Evolutionary conservation across 176 grass and related monocot species (phyloP).

Genomic region (Eremochloa ophiuroides): DNA sequence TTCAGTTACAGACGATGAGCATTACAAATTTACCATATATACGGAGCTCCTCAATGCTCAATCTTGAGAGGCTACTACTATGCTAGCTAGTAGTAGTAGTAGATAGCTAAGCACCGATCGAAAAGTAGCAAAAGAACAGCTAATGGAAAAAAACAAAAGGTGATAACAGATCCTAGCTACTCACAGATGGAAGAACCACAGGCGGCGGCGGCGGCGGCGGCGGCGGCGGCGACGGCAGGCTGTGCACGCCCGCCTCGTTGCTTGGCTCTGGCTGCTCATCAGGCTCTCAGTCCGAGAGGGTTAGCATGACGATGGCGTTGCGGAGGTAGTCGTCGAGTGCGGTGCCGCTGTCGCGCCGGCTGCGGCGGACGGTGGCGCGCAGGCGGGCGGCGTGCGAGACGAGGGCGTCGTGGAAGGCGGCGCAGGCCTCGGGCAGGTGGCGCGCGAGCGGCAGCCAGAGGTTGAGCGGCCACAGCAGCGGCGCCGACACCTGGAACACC

Average conservation of each 20-base stretch:
- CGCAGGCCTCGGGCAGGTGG: constrained; percentile 34
- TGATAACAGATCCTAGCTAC: not conserved
- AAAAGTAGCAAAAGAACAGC: not conserved
- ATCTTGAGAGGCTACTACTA: not conserved
- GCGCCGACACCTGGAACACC: constrained; percentile 35
- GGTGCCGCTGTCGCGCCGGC: not conserved
- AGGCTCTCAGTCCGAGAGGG: not conserved
- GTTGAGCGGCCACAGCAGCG: constrained; percentile 32
- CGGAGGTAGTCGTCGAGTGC: constrained; percentile 1
- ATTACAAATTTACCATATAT: not conserved
- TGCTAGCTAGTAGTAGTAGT: not conserved
- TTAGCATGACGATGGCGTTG: constrained; percentile 11
- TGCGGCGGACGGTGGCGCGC: not conserved
- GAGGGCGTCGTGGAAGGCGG: constrained; percentile 1
- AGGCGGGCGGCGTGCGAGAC: constrained; percentile 12
- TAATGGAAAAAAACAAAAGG: not conserved
- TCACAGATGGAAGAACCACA: not conserved
- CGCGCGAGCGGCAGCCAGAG: constrained; percentile 21
- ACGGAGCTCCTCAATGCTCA: not conserved
- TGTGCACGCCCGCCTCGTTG: not conserved
- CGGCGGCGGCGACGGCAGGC: too few relatives aligned
- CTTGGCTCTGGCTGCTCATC: not conserved
- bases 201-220: too few relatives aligned
- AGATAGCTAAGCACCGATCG: not conserved
- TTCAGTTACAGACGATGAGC: not conserved